These are phyloP conservation scores for Chenopodium suecicum DNA, from an alignment of 148 eudicot species.

Conservation along the genomic window DNA sequence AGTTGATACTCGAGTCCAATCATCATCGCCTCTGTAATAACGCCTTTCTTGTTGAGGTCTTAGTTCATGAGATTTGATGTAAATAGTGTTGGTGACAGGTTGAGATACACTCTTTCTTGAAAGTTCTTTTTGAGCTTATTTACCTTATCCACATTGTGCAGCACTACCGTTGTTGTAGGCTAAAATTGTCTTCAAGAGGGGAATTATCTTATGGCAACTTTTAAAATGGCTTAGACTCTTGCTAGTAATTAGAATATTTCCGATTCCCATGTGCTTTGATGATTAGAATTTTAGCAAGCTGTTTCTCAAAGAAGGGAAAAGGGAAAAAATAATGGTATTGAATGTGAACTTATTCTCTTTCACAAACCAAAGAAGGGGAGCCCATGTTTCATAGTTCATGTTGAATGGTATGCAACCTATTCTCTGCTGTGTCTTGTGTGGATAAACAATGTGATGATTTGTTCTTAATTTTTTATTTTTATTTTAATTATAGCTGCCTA, in stretches of 20 bases:
- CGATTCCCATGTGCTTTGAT: background rate
- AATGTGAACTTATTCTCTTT: background rate
- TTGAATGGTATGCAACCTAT: background rate
- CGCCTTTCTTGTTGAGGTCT: background rate
- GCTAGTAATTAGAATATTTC: background rate
- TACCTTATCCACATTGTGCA: background rate
- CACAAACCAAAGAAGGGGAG: background rate
- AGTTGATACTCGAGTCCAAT: background rate
- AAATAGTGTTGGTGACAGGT: background rate
- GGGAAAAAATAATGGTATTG: background rate
- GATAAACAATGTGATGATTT: background rate
- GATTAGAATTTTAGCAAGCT: background rate
- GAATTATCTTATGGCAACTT: background rate
- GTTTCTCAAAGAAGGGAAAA: background rate
- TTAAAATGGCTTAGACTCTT: background rate
- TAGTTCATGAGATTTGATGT: background rate
- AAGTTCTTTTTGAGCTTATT: conserved; percentile 1
- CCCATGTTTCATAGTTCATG: background rate
- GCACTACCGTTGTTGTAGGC: background rate
- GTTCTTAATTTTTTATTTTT: background rate
- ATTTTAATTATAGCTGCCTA: background rate
- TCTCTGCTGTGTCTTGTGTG: background rate
- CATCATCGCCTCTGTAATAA: background rate
- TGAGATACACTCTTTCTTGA: background rate
- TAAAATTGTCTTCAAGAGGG: background rate